Conservation (phyloP, 2,329 filamentous ascomycete genomes). For the Epichloe hybrida region DNA sequence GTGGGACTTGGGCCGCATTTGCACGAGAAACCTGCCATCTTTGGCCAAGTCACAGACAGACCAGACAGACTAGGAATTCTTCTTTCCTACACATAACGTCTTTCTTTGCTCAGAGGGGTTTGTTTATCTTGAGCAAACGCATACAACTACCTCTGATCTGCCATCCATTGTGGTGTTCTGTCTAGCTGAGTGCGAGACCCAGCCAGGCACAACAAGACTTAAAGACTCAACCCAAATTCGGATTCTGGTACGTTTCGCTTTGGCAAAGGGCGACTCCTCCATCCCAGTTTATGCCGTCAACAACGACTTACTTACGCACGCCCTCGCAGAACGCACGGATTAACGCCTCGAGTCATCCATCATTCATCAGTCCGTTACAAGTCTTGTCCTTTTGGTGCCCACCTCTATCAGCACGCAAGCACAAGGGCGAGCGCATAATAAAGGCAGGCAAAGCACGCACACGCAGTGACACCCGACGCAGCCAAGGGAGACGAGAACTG, state of each 20-base stretch:
- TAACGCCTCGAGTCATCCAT: background rate
- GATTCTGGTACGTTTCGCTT: background rate
- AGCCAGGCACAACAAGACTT: background rate
- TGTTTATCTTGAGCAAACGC: background rate
- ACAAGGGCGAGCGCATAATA: too few relatives aligned
- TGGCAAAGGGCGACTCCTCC: background rate
- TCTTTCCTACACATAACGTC: background rate
- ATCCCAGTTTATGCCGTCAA: background rate
- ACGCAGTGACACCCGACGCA: too few relatives aligned
- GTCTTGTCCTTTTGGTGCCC: background rate
- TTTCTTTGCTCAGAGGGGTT: background rate
- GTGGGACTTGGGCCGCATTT: conserved; percentile 4
- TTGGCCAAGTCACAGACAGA: background rate
- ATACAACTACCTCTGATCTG: background rate
- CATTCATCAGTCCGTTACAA: background rate
- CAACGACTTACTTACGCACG: background rate
- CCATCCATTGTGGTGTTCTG: background rate
- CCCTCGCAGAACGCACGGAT: background rate
- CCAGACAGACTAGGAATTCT: background rate
- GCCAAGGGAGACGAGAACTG: too few relatives aligned
- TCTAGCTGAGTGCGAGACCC: background rate
- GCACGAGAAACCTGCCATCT: background rate
- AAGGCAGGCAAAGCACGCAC: too few relatives aligned
- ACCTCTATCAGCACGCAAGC: background rate
- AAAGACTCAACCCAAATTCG: background rate